Evolutionary conservation across 2,329 filamentous ascomycete genomes (phyloP).

Genomic region (Cladophialophora carrionii): DNA sequence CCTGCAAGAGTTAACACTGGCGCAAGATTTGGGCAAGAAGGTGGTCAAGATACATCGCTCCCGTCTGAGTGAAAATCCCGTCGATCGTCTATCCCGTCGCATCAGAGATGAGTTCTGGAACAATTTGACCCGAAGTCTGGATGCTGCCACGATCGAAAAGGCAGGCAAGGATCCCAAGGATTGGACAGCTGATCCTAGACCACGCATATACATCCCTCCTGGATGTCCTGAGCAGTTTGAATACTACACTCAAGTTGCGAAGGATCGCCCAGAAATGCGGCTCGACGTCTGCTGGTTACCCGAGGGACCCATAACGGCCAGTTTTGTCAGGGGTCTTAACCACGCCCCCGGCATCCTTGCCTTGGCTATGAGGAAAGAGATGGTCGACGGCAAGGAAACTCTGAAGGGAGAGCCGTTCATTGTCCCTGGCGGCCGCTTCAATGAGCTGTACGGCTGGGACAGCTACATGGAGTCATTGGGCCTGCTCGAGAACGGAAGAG

Average conservation of each 20-base stretch:
- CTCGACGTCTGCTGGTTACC: constrained; percentile 83
- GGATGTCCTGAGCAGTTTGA: constrained; percentile 85
- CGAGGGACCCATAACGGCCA: constrained; percentile 70
- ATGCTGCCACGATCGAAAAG: constrained; percentile 76
- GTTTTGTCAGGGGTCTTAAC: constrained; percentile 82
- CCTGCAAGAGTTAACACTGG: constrained; percentile 89
- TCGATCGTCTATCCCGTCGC: constrained; percentile 80
- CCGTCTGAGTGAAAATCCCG: constrained; percentile 91
- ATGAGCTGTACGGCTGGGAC: constrained; percentile 98
- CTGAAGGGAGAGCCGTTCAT: constrained; percentile 86
- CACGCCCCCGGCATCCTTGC: constrained; percentile 85
- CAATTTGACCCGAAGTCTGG: constrained; percentile 83
- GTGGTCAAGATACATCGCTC: constrained; percentile 90
- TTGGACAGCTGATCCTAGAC: constrained; percentile 86
- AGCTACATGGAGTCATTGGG: constrained; percentile 98
- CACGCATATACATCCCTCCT: constrained; percentile 85
- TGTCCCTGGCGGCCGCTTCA: constrained; percentile 96
- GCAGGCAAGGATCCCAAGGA: constrained; percentile 92
- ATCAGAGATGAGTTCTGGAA: constrained; percentile 94
- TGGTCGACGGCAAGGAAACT: constrained; percentile 68
- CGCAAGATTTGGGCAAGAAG: constrained; percentile 85
- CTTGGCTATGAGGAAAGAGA: constrained; percentile 79
- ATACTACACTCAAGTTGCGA: constrained; percentile 82
- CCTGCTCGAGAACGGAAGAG: constrained; percentile 79
- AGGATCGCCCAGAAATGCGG: constrained; percentile 77